Base-by-base conservation (phyloP, 306 rosid genomes). In the Begonia loranthoides region DNA sequence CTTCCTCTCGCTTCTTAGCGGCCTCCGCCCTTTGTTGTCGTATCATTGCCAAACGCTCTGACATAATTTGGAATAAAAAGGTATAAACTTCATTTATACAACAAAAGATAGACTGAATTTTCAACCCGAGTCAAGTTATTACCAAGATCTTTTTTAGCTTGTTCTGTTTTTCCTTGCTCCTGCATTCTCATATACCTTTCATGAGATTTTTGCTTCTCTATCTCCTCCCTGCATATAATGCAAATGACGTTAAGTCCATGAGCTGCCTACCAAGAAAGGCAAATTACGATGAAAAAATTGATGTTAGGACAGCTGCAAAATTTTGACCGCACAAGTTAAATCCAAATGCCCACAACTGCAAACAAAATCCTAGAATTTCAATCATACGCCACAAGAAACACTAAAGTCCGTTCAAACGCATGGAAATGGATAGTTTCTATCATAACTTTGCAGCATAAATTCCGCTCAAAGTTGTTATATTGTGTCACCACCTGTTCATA, bases 91-190 rank as follows among this genome's bases (percentile, higher is more conserved):
- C n/a, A n/a, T n/a, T n/a, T n/a, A n/a, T n/a, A n/a, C n/a, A n/a
- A n/a, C n/a, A n/a, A n/a, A n/a, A n/a, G n/a, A n/a, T n/a, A n/a
- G 22, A 64, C 15, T 50, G 10, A 49, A 60, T 28, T 60, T 60
- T 55, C 50, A 50, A 39, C 45, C 46, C 7, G 46, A 43, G n/a
- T 28, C 34, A 50, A 17, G 57, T 9, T 2, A 33, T 57, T 81
- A 89, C 95, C 97, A 81, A 89, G 59, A 68, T 89, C 97, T 63
- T 89, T 89, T 74, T 12, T 84, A 56, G 97, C 75, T 77, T 82
- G 95, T 17, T 84, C 95, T 28, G 97, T 89, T 77, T 89, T 89
- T 19, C 95, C 97, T 61, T 84, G 87, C 65, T 88, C 97, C 70
- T 84, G 95, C 66, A 88, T 71, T 63, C 75, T 73, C 97, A 84